Evolutionary conservation across 202 grass and related monocot species (phyloP), one percentile per base, ranked within the genome.

Genomic region (Zoysia matrella): DNA sequence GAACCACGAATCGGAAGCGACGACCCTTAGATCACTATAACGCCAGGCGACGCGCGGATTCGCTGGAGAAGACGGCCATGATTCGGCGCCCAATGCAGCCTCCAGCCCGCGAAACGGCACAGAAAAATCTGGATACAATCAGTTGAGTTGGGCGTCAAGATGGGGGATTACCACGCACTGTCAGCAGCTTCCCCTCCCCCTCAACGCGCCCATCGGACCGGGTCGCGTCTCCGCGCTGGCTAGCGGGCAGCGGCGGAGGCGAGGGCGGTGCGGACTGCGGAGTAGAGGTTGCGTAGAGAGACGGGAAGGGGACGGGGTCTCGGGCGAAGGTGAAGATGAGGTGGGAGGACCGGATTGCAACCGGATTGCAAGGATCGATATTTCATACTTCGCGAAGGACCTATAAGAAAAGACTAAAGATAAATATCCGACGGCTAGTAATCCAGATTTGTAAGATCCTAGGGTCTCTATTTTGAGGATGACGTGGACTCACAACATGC

Each of bases 1-100:
- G 12, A 1, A 6, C 0, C 52, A 16, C 41, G n/a, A 80, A 53
- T 14, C 58, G 7, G 57, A 60, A 0, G 0, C 60, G 41, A 52
- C 72, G 62, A 82, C 73, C 73, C 83, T 79, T 86, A 89, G 74
- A 82, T 86, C 83, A 82, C n/a, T 18, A 30, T 11, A 67, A 44
- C 81, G 53, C 42, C 2, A 15, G 64, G 47, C 72, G 72, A 14
- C 72, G 1, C 11, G 22, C 8, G 50, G 55, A 18, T 64, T 71
- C 65, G 42, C 67, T 2, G 67, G 57, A 13, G 5, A 36, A 8
- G 4, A 40, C 13, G 12, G 46, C 45, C 45, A 1, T 7, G 63
- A 54, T 45, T 64, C 72, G 41, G 2, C 55, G 14, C 71, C 8
- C 83, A 86, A 86, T 89, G 87, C 78, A 62, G 60, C 70, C 69